Percentiles rank a stretch among this genome's conserved stretches.
Conservation (phyloP, 257 asterid species). For the Solanum piurae region DNA sequence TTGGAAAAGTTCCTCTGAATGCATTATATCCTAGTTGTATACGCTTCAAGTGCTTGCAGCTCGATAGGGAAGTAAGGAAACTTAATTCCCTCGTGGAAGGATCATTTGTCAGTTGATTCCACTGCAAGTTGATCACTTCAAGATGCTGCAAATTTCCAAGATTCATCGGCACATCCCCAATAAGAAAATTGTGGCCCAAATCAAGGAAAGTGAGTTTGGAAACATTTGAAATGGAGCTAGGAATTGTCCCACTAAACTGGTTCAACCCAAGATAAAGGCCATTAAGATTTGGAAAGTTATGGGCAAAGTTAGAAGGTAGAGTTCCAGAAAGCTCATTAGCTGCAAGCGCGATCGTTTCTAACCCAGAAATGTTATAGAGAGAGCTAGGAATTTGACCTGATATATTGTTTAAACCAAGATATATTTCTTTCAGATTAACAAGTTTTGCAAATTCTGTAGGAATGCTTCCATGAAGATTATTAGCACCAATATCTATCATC, state of each 20-base stretch:
- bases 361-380: slow-evolving; percentile 7
- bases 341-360: background rate
- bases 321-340: slow-evolving; percentile 6
- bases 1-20: background rate
- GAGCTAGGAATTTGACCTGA: slow-evolving; percentile 5
- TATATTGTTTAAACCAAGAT: background rate
- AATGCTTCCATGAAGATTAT: background rate
- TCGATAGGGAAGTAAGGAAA: background rate
- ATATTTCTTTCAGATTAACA: slow-evolving; percentile 1
- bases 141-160: slow-evolving; percentile 12
- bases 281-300: slow-evolving; percentile 1
- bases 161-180: slow-evolving; percentile 5
- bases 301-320: slow-evolving; percentile 1
- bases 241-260: slow-evolving; percentile 12
- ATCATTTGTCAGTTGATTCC: background rate
- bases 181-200: background rate
- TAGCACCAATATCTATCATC: background rate
- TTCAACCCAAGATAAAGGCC: background rate
- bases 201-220: background rate
- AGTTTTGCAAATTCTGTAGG: slow-evolving; percentile 16
- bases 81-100: background rate
- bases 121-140: background rate
- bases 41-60: background rate
- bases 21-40: background rate
- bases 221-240: slow-evolving; percentile 12